These are phyloP conservation scores for Mortierella sp. DNA, from an alignment of 371 early-diverging fungal species.

Conservation along the genomic window DNA sequence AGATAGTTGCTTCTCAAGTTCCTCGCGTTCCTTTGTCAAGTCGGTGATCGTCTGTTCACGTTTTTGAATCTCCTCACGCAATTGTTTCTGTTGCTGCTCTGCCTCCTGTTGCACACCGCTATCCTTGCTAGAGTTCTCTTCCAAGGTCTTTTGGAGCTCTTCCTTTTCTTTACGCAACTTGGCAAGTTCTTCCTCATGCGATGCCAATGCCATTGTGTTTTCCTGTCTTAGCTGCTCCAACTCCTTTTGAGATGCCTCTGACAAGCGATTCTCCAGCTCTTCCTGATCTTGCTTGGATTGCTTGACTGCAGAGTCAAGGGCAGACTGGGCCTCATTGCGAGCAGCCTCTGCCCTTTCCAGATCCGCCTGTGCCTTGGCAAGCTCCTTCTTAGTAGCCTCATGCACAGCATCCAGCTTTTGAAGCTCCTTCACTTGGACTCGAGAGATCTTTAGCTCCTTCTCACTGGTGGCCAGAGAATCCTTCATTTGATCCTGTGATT, in stretches of 20 bases:
- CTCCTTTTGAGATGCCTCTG: slow-evolving; percentile 19
- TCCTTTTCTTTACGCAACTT: slow-evolving; percentile 53
- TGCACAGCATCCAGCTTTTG: slow-evolving; percentile 27
- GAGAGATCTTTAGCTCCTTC: slow-evolving; percentile 39
- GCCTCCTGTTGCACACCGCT: slow-evolving; percentile 42
- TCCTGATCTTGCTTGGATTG: slow-evolving; percentile 18
- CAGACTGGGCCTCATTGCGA: slow-evolving; percentile 13
- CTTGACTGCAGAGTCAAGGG: slow-evolving; percentile 18
- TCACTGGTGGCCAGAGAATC: slow-evolving; percentile 11
- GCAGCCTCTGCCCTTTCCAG: slow-evolving; percentile 17
- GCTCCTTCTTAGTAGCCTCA: slow-evolving; percentile 16
- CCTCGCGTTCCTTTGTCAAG: slow-evolving; percentile 38
- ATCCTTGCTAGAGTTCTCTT: slow-evolving; percentile 19
- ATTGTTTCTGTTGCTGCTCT: slow-evolving; percentile 20
- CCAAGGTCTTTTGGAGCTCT: slow-evolving; percentile 33
- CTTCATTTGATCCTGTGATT: slow-evolving; percentile 12
- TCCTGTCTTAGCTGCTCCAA: slow-evolving; percentile 43
- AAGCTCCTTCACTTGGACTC: slow-evolving; percentile 38
- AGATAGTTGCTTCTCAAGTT: slow-evolving; percentile 38
- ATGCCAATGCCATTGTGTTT: slow-evolving; percentile 53
- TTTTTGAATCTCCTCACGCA: slow-evolving; percentile 21
- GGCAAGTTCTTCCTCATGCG: slow-evolving; percentile 44
- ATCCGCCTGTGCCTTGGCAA: slow-evolving; percentile 28
- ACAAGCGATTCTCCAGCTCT: slow-evolving; percentile 9
- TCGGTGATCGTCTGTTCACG: slow-evolving; percentile 15